A percentile compares a stretch with the other conserved stretches of the same genome.
These are phyloP conservation scores for Phytopythium vexans DNA, from an alignment of 352 stramenopile species.

Conservation along the genomic window DNA sequence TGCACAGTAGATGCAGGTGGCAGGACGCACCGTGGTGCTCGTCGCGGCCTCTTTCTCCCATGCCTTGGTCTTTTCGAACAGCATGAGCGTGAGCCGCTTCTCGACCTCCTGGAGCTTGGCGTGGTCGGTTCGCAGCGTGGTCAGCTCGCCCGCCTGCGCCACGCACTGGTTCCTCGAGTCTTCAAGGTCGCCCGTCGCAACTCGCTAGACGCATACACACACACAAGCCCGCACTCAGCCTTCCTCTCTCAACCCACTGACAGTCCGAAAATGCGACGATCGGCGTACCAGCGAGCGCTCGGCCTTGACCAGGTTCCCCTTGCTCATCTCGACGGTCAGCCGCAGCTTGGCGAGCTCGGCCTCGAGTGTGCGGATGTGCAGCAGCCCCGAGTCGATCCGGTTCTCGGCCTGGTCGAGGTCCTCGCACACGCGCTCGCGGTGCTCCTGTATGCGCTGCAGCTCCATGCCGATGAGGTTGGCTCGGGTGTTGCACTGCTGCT, in stretches of 20 bases:
- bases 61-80: slow-evolving; percentile 75
- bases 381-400: slow-evolving; percentile 68
- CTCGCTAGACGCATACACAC: slow-evolving; percentile 31
- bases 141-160: slow-evolving; percentile 31
- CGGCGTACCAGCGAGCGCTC: slow-evolving; percentile 44
- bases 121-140: slow-evolving; percentile 23
- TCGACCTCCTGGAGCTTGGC: slow-evolving; percentile 46
- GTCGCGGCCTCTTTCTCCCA: slow-evolving; percentile 61
- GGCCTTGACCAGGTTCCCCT: slow-evolving; percentile 38
- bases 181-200: slow-evolving; percentile 49
- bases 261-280: too few relatives aligned
- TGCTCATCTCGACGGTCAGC: slow-evolving; percentile 59
- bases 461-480: slow-evolving; percentile 58
- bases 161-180: slow-evolving; percentile 25
- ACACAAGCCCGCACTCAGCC: too few relatives aligned
- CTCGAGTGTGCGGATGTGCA: slow-evolving; percentile 58
- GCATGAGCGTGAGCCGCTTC: slow-evolving; percentile 43
- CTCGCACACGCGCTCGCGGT: slow-evolving; percentile 34
- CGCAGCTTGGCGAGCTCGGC: slow-evolving; percentile 63
- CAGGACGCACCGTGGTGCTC: slow-evolving; percentile 42
- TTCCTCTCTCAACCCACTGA: too few relatives aligned
- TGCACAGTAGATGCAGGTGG: not conserved
- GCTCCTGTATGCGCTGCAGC: slow-evolving; percentile 47
- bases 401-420: slow-evolving; percentile 65
- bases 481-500: slow-evolving; percentile 53